Percentiles rank a stretch among this genome's conserved stretches.
Conservation (phyloP, 2,329 filamentous ascomycete genomes). For the Lachnellula arida region DNA sequence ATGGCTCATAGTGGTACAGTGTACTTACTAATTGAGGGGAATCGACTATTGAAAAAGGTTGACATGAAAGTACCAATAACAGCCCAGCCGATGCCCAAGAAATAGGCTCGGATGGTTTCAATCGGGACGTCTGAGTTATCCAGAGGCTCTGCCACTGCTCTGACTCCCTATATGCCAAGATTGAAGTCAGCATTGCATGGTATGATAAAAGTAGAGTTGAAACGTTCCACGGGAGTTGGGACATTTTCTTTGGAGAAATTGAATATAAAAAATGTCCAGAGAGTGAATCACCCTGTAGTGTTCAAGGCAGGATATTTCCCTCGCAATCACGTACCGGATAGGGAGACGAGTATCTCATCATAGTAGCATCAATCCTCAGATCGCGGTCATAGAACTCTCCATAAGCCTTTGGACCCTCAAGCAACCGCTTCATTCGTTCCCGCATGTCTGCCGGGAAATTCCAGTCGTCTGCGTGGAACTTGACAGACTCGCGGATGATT, state of each 20-base stretch:
- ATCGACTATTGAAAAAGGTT: constrained; percentile 39
- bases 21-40: constrained; percentile 35
- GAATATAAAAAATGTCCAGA: no score
- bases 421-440: constrained; percentile 36
- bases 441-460: constrained; percentile 42
- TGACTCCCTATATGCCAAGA: constrained; percentile 28
- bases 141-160: constrained; percentile 36
- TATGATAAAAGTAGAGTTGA: no score
- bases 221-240: no score
- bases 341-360: constrained; percentile 36
- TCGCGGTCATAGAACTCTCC: constrained; percentile 40
- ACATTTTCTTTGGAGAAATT: no score
- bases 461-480: constrained; percentile 41
- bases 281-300: no score
- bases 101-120: constrained; percentile 41
- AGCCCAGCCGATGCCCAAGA: constrained; percentile 38
- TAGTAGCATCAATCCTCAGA: constrained; percentile 37
- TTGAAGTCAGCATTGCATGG: no score
- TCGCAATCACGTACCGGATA: constrained; percentile 28
- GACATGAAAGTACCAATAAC: constrained; percentile 38
- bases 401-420: constrained; percentile 37
- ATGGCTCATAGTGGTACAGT: no score
- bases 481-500: constrained; percentile 36
- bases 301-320: no score
- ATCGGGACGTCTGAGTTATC: constrained; percentile 35